A percentile compares a stretch with the other conserved stretches of the same genome.
These are phyloP conservation scores for Clathrus columnatus DNA, from an alignment of 768 basidiomycete genomes.

Conservation along the genomic window DNA sequence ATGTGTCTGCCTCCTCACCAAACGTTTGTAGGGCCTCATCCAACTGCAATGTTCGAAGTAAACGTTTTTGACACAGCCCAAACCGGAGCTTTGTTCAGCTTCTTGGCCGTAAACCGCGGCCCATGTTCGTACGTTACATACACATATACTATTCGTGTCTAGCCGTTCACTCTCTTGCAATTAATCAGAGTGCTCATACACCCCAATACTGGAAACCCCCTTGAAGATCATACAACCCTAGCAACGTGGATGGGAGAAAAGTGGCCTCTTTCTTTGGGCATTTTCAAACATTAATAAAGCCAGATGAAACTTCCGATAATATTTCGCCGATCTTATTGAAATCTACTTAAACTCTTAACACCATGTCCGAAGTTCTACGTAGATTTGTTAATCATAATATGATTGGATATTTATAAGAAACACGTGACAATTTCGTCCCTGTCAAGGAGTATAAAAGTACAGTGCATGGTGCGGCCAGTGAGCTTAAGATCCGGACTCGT, in stretches of 20 bases:
- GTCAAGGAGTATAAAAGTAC: too few relatives aligned
- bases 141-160: not conserved
- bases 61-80: slow-evolving; percentile 60
- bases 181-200: slow-evolving; percentile 53
- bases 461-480: too few relatives aligned
- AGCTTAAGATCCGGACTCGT: too few relatives aligned
- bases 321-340: too few relatives aligned
- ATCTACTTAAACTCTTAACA: too few relatives aligned
- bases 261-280: slow-evolving; percentile 44
- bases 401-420: too few relatives aligned
- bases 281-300: slow-evolving; percentile 18
- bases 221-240: slow-evolving; percentile 54
- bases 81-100: slow-evolving; percentile 60
- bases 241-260: slow-evolving; percentile 58
- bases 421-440: too few relatives aligned
- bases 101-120: slow-evolving; percentile 58
- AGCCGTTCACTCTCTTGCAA: slow-evolving; percentile 1
- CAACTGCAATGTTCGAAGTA: slow-evolving; percentile 65
- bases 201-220: slow-evolving; percentile 52
- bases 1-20: not conserved
- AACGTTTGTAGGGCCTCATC: slow-evolving; percentile 45
- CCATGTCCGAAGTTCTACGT: too few relatives aligned
- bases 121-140: slow-evolving; percentile 52
- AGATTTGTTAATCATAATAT: too few relatives aligned
- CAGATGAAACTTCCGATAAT: not conserved